Evolutionary conservation across 208 protist genomes (phyloP).

Genomic region (Crithidia expoeki): DNA sequence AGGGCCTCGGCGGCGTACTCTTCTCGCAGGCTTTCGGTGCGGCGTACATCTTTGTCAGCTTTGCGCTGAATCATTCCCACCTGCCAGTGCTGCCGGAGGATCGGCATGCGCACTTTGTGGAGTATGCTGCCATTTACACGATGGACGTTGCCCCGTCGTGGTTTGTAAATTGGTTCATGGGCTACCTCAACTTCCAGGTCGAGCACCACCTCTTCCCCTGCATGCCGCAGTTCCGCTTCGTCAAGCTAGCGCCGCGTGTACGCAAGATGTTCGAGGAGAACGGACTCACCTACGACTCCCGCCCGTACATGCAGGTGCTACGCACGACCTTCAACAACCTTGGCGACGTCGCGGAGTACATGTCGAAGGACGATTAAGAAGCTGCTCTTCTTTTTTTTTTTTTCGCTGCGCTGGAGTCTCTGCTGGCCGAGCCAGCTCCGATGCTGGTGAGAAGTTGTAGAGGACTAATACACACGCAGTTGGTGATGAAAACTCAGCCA

Average conservation of each 20-base stretch:
- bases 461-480: no score
- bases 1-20: conserved; percentile 50
- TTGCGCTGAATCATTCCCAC: conserved; percentile 82
- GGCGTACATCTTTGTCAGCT: conserved; percentile 82
- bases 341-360: conserved; percentile 49
- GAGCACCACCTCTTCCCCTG: conserved; percentile 89
- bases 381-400: conserved; percentile 21
- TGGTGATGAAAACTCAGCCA: no score
- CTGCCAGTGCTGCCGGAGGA: conserved; percentile 52
- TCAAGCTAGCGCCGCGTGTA: conserved; percentile 53
- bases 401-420: no score
- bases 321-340: conserved; percentile 65
- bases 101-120: conserved; percentile 70
- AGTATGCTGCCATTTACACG: conserved; percentile 72
- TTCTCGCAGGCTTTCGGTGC: conserved; percentile 63
- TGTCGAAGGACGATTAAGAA: conserved; percentile 35
- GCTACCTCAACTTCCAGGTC: conserved; percentile 86
- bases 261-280: conserved; percentile 63
- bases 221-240: conserved; percentile 85
- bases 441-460: no score
- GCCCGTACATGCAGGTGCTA: conserved; percentile 50
- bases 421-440: no score
- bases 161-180: conserved; percentile 79
- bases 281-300: conserved; percentile 59
- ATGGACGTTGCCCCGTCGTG: conserved; percentile 62